These are phyloP conservation scores for Amanita rubescens DNA, from an alignment of 768 basidiomycete genomes.

Conservation along the genomic window DNA sequence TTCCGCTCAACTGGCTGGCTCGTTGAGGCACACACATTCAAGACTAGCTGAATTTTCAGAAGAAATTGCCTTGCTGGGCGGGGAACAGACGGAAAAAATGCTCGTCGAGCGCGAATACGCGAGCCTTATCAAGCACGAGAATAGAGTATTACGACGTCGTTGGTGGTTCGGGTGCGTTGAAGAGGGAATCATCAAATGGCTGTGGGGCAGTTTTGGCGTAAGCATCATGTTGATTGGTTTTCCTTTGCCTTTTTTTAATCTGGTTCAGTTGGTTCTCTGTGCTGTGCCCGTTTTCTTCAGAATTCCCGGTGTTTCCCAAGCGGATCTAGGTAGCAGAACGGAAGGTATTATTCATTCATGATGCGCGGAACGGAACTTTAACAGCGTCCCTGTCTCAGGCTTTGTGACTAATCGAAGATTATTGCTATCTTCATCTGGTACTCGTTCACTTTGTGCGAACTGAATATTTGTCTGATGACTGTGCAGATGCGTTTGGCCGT, in stretches of 20 bases:
- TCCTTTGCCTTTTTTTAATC: not conserved
- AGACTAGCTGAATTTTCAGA: conserved; percentile 84
- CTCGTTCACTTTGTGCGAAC: conserved; percentile 7
- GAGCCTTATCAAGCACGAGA: conserved; percentile 78
- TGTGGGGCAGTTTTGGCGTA: conserved; percentile 94
- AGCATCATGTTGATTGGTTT: conserved; percentile 19
- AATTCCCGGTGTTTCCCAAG: conserved; percentile 55
- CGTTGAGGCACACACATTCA: conserved; percentile 87
- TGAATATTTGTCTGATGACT: conserved; percentile 1
- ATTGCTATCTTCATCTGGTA: conserved; percentile 78
- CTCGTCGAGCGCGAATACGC: conserved; percentile 87
- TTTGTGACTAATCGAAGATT: conserved; percentile 96
- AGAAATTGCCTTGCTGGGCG: conserved; percentile 83
- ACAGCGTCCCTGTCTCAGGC: conserved; percentile 36
- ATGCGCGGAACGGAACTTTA: not conserved
- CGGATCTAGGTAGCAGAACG: conserved; percentile 81
- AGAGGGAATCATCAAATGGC: conserved; percentile 93
- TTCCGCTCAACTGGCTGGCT: conserved; percentile 83
- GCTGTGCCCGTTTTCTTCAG: conserved; percentile 92
- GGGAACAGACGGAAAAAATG: conserved; percentile 86
- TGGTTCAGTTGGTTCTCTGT: conserved; percentile 66
- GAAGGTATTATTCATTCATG: conserved; percentile 51
- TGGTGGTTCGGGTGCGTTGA: conserved; percentile 92
- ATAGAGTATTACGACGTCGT: conserved; percentile 64
- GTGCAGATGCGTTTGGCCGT: conserved; percentile 82